Evolutionary conservation across 805 yeast species (phyloP).

Genomic region (Teunomyces gatunensis): DNA sequence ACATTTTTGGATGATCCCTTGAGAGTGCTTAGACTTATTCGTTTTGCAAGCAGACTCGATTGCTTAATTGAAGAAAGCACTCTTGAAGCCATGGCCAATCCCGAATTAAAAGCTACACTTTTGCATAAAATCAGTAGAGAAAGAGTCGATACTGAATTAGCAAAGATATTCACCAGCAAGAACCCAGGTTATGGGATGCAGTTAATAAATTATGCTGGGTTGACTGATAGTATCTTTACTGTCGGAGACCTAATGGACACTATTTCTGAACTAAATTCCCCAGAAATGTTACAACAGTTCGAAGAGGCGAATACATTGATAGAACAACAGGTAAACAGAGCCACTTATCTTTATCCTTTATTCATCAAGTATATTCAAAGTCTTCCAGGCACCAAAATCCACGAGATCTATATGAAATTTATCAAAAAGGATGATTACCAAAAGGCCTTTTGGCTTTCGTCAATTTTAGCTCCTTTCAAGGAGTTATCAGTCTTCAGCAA

Average conservation of each 20-base stretch:
- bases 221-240: conserved; percentile 59
- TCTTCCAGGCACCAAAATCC: background rate
- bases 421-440: conserved; percentile 5
- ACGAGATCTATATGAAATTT: background rate
- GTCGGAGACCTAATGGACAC: conserved; percentile 21
- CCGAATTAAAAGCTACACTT: conserved; percentile 57
- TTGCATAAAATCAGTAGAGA: conserved; percentile 80
- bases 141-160: conserved; percentile 82
- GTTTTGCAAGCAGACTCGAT: conserved; percentile 80
- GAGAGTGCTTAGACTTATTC: conserved; percentile 76
- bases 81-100: conserved; percentile 59
- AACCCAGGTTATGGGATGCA: conserved; percentile 64
- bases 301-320: conserved; percentile 13
- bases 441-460: conserved; percentile 45
- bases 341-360: conserved; percentile 21
- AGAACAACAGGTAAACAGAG: conserved; percentile 15
- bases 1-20: conserved; percentile 95
- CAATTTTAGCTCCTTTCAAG: conserved; percentile 51
- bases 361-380: conserved; percentile 11
- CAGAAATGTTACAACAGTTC: conserved; percentile 13
- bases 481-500: conserved; percentile 34
- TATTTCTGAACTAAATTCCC: conserved; percentile 16
- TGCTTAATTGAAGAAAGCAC: conserved; percentile 64
- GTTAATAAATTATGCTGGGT: conserved; percentile 51
- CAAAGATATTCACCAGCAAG: conserved; percentile 66